Evolutionary conservation across 179 eudicot species (phyloP).

Genomic region (Pouteria campechiana): DNA sequence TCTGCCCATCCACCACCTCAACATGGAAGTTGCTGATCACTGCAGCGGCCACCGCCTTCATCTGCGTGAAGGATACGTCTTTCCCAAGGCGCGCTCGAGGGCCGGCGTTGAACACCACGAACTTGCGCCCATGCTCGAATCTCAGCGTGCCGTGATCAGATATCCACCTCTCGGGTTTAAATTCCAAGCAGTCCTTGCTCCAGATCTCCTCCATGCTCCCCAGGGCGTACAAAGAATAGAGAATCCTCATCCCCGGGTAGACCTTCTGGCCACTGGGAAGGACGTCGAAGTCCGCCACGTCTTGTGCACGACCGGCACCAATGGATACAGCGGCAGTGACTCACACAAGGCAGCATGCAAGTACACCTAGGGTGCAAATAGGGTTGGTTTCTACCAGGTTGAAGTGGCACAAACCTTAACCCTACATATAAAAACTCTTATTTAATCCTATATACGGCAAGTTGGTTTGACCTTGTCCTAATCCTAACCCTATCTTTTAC

Average conservation of each 20-base stretch:
- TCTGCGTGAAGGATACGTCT: constrained; percentile 8
- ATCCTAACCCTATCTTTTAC: no score
- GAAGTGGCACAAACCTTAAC: no score
- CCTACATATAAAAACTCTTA: no score
- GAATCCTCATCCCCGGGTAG: neutral
- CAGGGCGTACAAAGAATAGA: neutral
- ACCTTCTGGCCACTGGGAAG: neutral
- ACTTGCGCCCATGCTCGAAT: constrained; percentile 11
- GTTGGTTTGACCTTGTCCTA: no score
- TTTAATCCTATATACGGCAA: no score
- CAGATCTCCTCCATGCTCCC: neutral
- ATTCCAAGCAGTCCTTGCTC: neutral
- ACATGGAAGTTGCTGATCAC: constrained; percentile 11
- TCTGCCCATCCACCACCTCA: constrained; percentile 7
- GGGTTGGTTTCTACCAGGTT: no score
- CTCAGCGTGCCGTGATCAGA: neutral
- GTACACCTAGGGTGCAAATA: no score
- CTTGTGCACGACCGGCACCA: neutral
- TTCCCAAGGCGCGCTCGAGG: constrained; percentile 18
- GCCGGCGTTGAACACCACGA: constrained; percentile 10
- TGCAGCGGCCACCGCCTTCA: constrained; percentile 8
- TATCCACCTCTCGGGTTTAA: constrained; percentile 3
- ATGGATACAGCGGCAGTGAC: neutral
- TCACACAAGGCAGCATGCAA: neutral
- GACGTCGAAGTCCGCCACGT: no score